These are phyloP conservation scores for Pythium coloratum DNA, from an alignment of 352 stramenopile genomes.

Conservation along the genomic window DNA sequence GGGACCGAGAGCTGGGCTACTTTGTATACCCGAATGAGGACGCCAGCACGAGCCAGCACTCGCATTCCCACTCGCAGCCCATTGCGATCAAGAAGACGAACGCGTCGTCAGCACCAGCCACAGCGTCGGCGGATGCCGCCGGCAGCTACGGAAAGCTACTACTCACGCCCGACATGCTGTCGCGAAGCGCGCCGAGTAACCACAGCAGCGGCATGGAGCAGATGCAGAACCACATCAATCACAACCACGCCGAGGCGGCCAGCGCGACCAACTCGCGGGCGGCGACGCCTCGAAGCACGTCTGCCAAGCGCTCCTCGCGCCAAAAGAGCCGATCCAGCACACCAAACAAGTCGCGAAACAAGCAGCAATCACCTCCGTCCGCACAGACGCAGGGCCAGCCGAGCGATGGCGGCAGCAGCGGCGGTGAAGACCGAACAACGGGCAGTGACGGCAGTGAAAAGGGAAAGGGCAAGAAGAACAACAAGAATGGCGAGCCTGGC, in stretches of 20 bases:
- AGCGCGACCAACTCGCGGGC: neutral
- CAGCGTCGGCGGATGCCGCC: constrained; percentile 18
- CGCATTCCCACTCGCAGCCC: constrained; percentile 16
- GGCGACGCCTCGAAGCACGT: constrained; percentile 39
- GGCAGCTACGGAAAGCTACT: constrained; percentile 39
- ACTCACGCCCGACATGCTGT: constrained; percentile 72
- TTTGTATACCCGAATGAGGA: constrained; percentile 75
- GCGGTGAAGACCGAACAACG: constrained; percentile 14
- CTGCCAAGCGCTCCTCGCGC: constrained; percentile 48
- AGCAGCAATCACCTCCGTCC: constrained; percentile 29
- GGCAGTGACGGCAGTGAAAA: constrained; percentile 6
- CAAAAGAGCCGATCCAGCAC: constrained; percentile 45
- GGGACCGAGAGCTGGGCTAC: constrained; percentile 80
- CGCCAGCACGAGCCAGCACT: neutral
- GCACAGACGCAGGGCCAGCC: neutral
- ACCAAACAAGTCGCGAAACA: constrained; percentile 41
- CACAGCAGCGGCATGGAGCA: constrained; percentile 12
- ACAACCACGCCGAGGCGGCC: neutral
- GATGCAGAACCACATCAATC: constrained; percentile 7
- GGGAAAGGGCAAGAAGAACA: constrained; percentile 47
- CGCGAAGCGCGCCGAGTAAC: constrained; percentile 44
- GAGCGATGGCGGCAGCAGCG: constrained; percentile 13
- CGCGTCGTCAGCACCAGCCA: neutral
- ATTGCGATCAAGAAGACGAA: constrained; percentile 31
- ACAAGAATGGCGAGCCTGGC: constrained; percentile 17